A percentile compares a stretch with the other conserved stretches of the same genome.
phyloP scores from a whole-genome alignment of 1,284 basidiomycete genomes.

The Microbotryum silenes-acaulis region DNA sequence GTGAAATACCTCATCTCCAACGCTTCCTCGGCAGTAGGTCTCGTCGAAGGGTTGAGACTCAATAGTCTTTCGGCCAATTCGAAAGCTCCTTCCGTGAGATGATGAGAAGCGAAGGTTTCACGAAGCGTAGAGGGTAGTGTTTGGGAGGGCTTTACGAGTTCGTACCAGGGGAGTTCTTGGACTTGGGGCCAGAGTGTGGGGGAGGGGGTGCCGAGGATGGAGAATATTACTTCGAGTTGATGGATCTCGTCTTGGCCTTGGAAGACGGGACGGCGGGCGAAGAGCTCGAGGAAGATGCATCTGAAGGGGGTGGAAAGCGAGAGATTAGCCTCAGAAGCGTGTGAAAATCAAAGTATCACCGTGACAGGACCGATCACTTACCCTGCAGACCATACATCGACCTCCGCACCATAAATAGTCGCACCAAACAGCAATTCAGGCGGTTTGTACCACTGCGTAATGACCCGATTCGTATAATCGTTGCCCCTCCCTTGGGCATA shows the following conservation, averaged over 20 bases:
- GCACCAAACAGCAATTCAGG: slow-evolving; percentile 93
- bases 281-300: slow-evolving; percentile 97
- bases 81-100: slow-evolving; percentile 47
- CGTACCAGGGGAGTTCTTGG: slow-evolving; percentile 87
- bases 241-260: slow-evolving; percentile 96
- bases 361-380: slow-evolving; percentile 43
- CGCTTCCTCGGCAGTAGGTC: slow-evolving; percentile 73
- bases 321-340: too few species aligned
- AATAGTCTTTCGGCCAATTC: slow-evolving; percentile 77
- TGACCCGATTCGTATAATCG: slow-evolving; percentile 98
- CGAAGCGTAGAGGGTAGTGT: slow-evolving; percentile 62
- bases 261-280: slow-evolving; percentile 87
- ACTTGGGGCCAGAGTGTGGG: slow-evolving; percentile 75
- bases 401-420: slow-evolving; percentile 92
- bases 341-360: neutral
- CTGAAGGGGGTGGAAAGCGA: slow-evolving; percentile 44
- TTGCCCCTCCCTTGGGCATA: slow-evolving; percentile 82
- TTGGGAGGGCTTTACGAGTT: slow-evolving; percentile 85
- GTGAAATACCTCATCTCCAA: slow-evolving; percentile 75
- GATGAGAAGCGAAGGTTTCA: slow-evolving; percentile 52
- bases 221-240: slow-evolving; percentile 87
- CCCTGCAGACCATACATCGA: slow-evolving; percentile 99
- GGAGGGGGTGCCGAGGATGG: slow-evolving; percentile 79
- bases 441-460: slow-evolving; percentile 97
- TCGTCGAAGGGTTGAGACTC: slow-evolving; percentile 68